A percentile compares a stretch with the other conserved stretches of the same genome.
Conservation (phyloP, 1,139 yeast genomes). For the Debaryomyces fabryi region DNA sequence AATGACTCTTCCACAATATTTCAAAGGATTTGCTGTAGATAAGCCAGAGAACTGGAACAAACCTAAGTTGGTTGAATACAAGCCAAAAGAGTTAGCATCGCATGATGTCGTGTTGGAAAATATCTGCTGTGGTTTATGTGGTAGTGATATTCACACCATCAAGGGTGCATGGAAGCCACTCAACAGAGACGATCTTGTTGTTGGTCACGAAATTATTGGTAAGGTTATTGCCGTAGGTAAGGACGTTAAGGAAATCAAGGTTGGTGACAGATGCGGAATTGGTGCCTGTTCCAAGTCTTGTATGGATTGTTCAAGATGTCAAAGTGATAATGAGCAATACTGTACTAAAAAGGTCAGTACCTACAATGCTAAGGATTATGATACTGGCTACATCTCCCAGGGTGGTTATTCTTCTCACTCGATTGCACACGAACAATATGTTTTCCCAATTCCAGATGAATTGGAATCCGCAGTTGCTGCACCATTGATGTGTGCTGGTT, state of each 20-base stretch:
- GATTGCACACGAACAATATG: conserved; percentile 55
- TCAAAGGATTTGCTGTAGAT: conserved; percentile 49
- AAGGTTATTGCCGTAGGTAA: conserved; percentile 54
- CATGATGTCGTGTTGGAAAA: conserved; percentile 50
- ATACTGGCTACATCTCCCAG: conserved; percentile 45
- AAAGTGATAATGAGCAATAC: conserved; percentile 49
- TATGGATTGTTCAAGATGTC: conserved; percentile 50
- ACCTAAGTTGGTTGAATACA: conserved; percentile 44
- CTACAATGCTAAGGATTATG: conserved; percentile 43
- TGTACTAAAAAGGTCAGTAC: conserved; percentile 49
- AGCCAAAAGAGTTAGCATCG: conserved; percentile 39
- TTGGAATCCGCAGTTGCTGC: conserved; percentile 53
- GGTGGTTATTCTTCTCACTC: conserved; percentile 67
- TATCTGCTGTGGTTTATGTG: conserved; percentile 63
- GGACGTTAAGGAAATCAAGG: conserved; percentile 45
- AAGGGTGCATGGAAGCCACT: conserved; percentile 46
- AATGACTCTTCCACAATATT: conserved; percentile 33
- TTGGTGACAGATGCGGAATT: conserved; percentile 65
- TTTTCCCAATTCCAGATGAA: conserved; percentile 59
- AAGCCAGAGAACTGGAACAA: conserved; percentile 43
- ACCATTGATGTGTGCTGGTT: conserved; percentile 70
- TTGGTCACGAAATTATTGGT: conserved; percentile 60
- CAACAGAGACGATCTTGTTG: conserved; percentile 32
- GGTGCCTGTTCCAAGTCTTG: conserved; percentile 60
- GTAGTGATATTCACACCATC: conserved; percentile 55